Evolutionary conservation across 2,329 filamentous ascomycete species (phyloP).

Genomic region (Aspergillus melleus): DNA sequence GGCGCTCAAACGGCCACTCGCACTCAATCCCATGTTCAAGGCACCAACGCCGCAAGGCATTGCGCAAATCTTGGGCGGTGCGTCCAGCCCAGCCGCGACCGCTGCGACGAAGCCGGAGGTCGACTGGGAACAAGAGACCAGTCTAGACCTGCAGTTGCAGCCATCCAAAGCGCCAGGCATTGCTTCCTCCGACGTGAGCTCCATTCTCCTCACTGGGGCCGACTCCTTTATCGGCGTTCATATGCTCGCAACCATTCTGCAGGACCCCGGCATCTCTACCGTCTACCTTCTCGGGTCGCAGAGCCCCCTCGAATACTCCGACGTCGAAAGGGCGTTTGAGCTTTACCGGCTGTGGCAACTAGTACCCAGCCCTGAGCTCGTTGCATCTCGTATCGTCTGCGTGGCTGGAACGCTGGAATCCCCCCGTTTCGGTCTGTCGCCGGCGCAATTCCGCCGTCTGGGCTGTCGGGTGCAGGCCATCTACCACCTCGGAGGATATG

Average conservation of each 20-base stretch:
- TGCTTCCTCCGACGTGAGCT: neutral
- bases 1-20: neutral
- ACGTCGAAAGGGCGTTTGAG: neutral
- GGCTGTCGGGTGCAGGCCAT: neutral
- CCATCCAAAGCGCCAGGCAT: neutral
- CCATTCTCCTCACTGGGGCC: neutral
- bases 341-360: neutral
- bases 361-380: neutral
- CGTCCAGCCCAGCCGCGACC: neutral
- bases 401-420: neutral
- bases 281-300: neutral
- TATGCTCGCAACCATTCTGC: neutral
- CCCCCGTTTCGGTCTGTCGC: neutral
- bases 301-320: neutral
- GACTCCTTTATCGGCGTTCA: constrained; percentile 1
- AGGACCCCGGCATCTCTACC: neutral
- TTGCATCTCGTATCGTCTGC: neutral
- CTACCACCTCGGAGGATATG: neutral
- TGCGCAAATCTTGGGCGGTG: neutral
- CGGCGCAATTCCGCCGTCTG: neutral
- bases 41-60: neutral
- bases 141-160: neutral
- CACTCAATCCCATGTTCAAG: neutral
- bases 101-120: neutral
- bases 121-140: neutral